Conservation (phyloP, 352 stramenopile species). For the Phytophthora meadii region DNA sequence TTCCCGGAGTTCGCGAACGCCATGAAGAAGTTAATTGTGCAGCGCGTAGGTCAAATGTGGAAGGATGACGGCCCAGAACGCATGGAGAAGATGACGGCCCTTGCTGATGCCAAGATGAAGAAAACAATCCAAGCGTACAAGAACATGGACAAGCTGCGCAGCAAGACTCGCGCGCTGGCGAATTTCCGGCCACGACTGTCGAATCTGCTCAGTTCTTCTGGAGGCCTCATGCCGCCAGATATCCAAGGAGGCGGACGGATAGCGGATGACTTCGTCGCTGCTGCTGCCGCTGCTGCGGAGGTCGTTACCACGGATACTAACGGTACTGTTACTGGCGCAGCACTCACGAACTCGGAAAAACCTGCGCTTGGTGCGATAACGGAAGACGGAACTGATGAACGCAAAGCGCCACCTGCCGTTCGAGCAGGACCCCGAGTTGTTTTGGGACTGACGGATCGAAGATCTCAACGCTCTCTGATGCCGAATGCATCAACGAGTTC, state of each 20-base stretch:
- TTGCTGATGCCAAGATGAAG: constrained; percentile 74
- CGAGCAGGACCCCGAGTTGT: not conserved
- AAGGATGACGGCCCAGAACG: constrained; percentile 41
- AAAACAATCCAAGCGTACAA: constrained; percentile 56
- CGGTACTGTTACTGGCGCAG: not conserved
- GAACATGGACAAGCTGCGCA: constrained; percentile 53
- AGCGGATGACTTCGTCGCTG: constrained; percentile 21
- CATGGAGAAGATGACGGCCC: constrained; percentile 72
- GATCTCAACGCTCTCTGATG: constrained; percentile 11
- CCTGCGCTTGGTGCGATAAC: constrained; percentile 16
- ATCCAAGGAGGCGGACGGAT: constrained; percentile 9
- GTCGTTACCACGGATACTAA: not conserved
- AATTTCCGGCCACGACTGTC: constrained; percentile 37
- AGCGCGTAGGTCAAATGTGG: constrained; percentile 73
- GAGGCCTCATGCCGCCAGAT: constrained; percentile 11
- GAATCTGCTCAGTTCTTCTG: constrained; percentile 30
- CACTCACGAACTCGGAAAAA: not conserved
- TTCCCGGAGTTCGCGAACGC: constrained; percentile 74
- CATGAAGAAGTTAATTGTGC: constrained; percentile 79
- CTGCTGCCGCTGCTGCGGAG: constrained; percentile 11
- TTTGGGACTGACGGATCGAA: constrained; percentile 20
- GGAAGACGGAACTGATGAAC: constrained; percentile 22
- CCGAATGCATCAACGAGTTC: not conserved
- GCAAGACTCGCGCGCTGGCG: constrained; percentile 40
- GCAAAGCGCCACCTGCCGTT: constrained; percentile 3